phyloP scores from a whole-genome alignment of 2,329 filamentous ascomycete species.

The Anisogramma anomala region DNA sequence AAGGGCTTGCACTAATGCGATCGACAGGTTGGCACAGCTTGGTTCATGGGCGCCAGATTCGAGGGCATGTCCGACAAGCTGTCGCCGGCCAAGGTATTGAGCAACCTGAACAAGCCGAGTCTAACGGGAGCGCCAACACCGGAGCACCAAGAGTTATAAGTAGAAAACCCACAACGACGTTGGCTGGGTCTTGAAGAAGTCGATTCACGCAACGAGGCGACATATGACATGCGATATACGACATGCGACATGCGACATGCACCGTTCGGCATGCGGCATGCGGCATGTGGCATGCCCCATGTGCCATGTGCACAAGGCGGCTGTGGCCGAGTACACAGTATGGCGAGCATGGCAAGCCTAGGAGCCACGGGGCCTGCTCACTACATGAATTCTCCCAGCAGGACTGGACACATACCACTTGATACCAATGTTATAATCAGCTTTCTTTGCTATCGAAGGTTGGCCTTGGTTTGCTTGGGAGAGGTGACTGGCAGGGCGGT shows the following conservation, averaged over 20 bases:
- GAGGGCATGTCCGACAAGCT: conserved; percentile 54
- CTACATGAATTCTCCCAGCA: too few species aligned
- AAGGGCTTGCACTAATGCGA: neutral
- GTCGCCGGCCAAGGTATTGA: conserved; percentile 16
- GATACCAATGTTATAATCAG: conserved; percentile 15
- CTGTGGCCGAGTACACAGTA: conserved; percentile 1
- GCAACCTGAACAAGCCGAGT: neutral
- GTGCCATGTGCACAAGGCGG: too few species aligned
- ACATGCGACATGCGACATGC: too few species aligned
- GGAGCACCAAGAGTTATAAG: conserved; percentile 23
- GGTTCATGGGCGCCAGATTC: conserved; percentile 70
- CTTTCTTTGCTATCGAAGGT: neutral
- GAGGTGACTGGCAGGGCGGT: neutral
- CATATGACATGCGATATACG: too few species aligned
- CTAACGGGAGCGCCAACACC: conserved; percentile 18
- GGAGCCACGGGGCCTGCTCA: too few species aligned
- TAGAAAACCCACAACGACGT: neutral
- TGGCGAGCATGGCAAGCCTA: conserved; percentile 1
- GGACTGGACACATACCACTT: conserved; percentile 3
- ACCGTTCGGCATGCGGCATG: too few species aligned
- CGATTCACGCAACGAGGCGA: conserved; percentile 11
- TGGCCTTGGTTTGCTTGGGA: neutral
- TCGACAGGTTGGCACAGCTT: conserved; percentile 61
- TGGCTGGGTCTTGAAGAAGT: conserved; percentile 5
- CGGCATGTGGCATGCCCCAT: too few species aligned